Percentiles rank a stretch among this genome's conserved stretches.
phyloP scores from a whole-genome alignment of 1,139 yeast species.

The Hyphopichia buzzinii region DNA sequence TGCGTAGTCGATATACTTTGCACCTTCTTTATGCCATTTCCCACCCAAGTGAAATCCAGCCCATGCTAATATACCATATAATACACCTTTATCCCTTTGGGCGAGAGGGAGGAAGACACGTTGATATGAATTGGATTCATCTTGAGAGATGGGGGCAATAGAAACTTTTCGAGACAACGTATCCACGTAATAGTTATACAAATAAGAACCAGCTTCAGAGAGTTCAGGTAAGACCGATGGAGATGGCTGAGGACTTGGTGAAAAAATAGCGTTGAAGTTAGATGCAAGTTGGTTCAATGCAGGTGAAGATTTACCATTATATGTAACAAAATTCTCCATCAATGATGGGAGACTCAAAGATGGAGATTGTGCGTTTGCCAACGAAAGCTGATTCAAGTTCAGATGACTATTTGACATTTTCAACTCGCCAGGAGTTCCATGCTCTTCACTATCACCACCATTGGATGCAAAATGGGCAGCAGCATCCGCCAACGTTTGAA shows the following conservation, averaged over 20 bases:
- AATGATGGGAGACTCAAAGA: neutral
- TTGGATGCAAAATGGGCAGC: neutral
- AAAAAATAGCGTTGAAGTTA: slow-evolving; percentile 16
- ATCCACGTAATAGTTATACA: slow-evolving; percentile 67
- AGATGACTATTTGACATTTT: neutral
- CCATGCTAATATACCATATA: slow-evolving; percentile 75
- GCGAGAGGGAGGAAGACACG: slow-evolving; percentile 81
- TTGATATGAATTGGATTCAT: slow-evolving; percentile 62
- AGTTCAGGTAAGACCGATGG: slow-evolving; percentile 19
- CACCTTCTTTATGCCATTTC: slow-evolving; percentile 42
- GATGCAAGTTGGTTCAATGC: slow-evolving; percentile 16
- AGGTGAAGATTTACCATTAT: slow-evolving; percentile 4
- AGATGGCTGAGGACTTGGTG: slow-evolving; percentile 18
- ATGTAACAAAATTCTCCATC: neutral
- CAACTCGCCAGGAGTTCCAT: neutral
- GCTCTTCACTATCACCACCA: neutral
- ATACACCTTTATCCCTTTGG: slow-evolving; percentile 61
- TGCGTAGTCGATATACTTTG: slow-evolving; percentile 46
- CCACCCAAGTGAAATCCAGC: slow-evolving; percentile 65
- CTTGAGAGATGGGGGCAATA: slow-evolving; percentile 56
- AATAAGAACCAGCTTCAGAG: slow-evolving; percentile 19
- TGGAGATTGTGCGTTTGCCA: neutral
- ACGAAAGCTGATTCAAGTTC: neutral
- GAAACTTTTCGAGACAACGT: slow-evolving; percentile 58
- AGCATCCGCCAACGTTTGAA: neutral